phyloP scores from a whole-genome alignment of 1,139 yeast genomes.

The Suhomyces ambrosiae region DNA sequence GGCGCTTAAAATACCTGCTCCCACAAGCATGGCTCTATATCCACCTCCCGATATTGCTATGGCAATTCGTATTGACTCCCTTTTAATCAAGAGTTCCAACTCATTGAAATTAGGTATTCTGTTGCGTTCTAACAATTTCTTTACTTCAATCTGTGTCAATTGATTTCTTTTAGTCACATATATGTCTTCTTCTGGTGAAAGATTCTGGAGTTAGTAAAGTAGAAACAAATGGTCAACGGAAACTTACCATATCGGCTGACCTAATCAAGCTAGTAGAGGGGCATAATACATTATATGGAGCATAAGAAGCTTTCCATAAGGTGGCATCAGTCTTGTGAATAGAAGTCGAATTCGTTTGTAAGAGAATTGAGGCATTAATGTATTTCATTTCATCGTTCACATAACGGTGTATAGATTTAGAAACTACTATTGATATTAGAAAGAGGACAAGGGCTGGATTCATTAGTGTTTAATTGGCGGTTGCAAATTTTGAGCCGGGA shows the following conservation, averaged over 20 bases:
- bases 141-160: slow-evolving; percentile 33
- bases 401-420: background rate
- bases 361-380: background rate
- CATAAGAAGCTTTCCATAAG: slow-evolving; percentile 27
- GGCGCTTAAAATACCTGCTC: slow-evolving; percentile 63
- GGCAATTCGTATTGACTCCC: slow-evolving; percentile 46
- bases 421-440: background rate
- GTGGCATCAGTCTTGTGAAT: background rate
- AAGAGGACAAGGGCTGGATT: too few relatives aligned
- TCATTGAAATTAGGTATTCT: slow-evolving; percentile 42
- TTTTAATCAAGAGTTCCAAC: slow-evolving; percentile 18
- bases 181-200: slow-evolving; percentile 33
- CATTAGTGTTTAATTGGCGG: too few relatives aligned
- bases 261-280: slow-evolving; percentile 42
- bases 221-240: slow-evolving; percentile 5
- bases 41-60: slow-evolving; percentile 77
- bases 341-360: background rate
- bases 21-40: slow-evolving; percentile 65
- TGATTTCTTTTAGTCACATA: slow-evolving; percentile 40
- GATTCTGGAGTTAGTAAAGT: slow-evolving; percentile 18
- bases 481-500: background rate
- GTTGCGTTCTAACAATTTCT: slow-evolving; percentile 36
- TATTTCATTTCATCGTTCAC: background rate
- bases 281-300: slow-evolving; percentile 46
- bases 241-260: slow-evolving; percentile 38